Percentiles rank a stretch among this genome's conserved stretches.
These are phyloP conservation scores for Anethum foeniculum DNA, from an alignment of 140 eudicot genomes.

Conservation along the genomic window DNA sequence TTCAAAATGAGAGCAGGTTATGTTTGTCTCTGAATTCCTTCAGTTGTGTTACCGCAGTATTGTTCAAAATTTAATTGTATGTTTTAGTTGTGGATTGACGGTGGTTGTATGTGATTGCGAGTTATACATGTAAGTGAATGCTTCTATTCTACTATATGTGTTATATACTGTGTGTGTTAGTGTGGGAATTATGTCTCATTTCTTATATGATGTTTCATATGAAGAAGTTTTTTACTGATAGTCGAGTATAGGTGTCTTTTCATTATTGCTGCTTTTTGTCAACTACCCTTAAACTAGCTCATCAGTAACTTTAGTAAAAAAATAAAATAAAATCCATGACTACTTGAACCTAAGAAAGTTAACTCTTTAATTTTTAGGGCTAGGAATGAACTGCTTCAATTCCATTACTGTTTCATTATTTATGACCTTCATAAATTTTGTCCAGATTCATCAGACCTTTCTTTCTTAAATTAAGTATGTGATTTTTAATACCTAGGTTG, in stretches of 20 bases:
- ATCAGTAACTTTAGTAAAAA: not conserved
- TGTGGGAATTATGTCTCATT: not conserved
- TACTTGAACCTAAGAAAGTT: not conserved
- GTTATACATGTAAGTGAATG: conserved; percentile 10
- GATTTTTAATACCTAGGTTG: not conserved
- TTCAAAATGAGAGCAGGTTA: conserved; percentile 57
- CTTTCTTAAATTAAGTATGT: too few species aligned
- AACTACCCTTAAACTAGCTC: not conserved
- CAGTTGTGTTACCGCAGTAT: not conserved
- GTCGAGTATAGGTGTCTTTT: not conserved
- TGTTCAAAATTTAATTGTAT: not conserved
- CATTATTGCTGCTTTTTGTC: not conserved
- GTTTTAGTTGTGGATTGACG: conserved; percentile 3
- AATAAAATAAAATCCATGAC: not conserved
- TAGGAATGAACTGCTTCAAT: not conserved
- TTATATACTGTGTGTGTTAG: not conserved
- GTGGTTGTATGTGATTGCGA: conserved; percentile 2
- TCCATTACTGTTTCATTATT: not conserved
- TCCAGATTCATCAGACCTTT: not conserved
- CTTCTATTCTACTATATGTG: not conserved
- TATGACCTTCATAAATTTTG: not conserved
- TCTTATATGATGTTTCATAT: not conserved
- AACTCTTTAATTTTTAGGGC: not conserved
- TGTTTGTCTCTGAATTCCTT: conserved; percentile 14
- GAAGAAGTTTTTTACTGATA: not conserved